Conservation (phyloP, 768 basidiomycete species). For the Kwoniella bestiolae region DNA sequence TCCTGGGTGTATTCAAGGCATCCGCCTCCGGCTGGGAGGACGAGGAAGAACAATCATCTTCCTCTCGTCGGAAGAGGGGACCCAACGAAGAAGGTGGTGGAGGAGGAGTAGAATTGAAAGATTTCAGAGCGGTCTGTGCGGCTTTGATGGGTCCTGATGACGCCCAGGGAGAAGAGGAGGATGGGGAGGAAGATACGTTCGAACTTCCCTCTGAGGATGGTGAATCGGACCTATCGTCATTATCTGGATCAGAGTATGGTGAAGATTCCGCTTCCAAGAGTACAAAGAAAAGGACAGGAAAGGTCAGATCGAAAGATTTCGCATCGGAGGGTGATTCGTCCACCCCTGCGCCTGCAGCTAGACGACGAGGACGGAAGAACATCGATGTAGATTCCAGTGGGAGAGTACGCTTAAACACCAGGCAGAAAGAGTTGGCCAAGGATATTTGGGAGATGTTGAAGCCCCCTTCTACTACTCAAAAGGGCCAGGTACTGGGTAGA, state of each 20-base stretch:
- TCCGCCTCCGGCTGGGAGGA: slow-evolving; percentile 49
- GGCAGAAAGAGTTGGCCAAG: slow-evolving; percentile 48
- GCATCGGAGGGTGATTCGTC: slow-evolving; percentile 5
- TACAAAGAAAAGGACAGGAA: neutral
- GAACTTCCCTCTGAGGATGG: slow-evolving; percentile 19
- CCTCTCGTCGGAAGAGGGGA: slow-evolving; percentile 6
- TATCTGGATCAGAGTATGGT: slow-evolving; percentile 24
- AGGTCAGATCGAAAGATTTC: slow-evolving; percentile 21
- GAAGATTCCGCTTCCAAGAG: neutral
- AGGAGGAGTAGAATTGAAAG: slow-evolving; percentile 43
- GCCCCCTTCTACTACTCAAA: slow-evolving; percentile 3
- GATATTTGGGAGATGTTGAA: slow-evolving; percentile 54
- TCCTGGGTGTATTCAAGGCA: slow-evolving; percentile 47
- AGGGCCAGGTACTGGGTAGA: slow-evolving; percentile 33
- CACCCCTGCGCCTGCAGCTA: neutral
- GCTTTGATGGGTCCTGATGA: slow-evolving; percentile 47
- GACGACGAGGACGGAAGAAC: slow-evolving; percentile 6
- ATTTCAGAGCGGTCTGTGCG: slow-evolving; percentile 55
- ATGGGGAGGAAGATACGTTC: slow-evolving; percentile 31
- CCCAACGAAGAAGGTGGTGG: slow-evolving; percentile 21
- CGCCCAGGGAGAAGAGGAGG: slow-evolving; percentile 27
- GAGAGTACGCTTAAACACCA: slow-evolving; percentile 31
- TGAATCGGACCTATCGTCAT: slow-evolving; percentile 17
- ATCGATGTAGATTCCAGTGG: slow-evolving; percentile 9
- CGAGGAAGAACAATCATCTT: slow-evolving; percentile 5